A percentile compares a stretch with the other conserved stretches of the same genome.
These are phyloP conservation scores for Termitomyces sp. DNA, from an alignment of 768 basidiomycete genomes.

Conservation along the genomic window DNA sequence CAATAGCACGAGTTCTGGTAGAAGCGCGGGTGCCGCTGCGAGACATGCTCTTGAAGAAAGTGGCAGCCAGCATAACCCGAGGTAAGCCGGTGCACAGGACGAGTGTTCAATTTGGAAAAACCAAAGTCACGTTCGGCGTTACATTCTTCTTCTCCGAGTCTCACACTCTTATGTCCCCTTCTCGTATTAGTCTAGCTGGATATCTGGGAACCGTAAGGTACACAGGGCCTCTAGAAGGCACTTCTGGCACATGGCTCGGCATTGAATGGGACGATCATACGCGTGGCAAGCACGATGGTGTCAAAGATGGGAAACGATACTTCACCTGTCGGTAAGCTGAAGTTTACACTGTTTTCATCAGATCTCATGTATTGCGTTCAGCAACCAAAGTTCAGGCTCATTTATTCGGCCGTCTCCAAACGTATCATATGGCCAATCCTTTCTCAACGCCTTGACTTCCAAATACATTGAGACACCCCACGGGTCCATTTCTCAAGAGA, in stretches of 20 bases:
- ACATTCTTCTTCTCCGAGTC: constrained; percentile 18
- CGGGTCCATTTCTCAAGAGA: constrained; percentile 49
- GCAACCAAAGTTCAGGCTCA: constrained; percentile 60
- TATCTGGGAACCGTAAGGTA: constrained; percentile 67
- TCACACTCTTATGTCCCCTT: background rate
- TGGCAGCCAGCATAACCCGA: constrained; percentile 13
- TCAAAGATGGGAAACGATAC: constrained; percentile 70
- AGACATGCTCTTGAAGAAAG: constrained; percentile 35
- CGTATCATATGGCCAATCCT: constrained; percentile 59
- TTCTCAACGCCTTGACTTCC: constrained; percentile 63
- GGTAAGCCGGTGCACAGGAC: background rate
- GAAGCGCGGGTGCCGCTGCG: constrained; percentile 29
- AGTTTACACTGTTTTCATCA: constrained; percentile 6
- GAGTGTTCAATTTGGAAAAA: constrained; percentile 6
- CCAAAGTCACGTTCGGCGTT: constrained; percentile 17
- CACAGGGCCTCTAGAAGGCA: constrained; percentile 56
- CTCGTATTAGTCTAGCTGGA: constrained; percentile 49
- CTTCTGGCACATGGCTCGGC: constrained; percentile 82
- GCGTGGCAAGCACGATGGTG: constrained; percentile 85
- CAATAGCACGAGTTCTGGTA: constrained; percentile 38
- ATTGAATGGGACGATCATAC: constrained; percentile 89
- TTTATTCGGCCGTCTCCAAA: constrained; percentile 71
- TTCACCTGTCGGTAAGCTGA: constrained; percentile 67
- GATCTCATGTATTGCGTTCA: constrained; percentile 22
- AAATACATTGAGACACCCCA: constrained; percentile 73